Evolutionary conservation across 345 rosid genomes (phyloP), one percentile per base, ranked within the genome.

Genomic region (Eutrema heterophyllum): DNA sequence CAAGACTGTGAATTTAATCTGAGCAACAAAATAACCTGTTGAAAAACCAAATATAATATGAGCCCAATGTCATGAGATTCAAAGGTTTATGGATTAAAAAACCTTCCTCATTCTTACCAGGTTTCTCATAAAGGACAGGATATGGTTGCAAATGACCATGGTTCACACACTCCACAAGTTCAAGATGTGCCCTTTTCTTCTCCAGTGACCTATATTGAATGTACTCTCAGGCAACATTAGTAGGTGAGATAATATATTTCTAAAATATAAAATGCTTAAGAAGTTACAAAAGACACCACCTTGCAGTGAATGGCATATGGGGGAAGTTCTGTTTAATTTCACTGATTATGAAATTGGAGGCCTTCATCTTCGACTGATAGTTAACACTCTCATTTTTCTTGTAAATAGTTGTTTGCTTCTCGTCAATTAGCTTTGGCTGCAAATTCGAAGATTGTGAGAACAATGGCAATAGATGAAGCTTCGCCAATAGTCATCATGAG

Each of bases 291-390:
- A 57, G 71, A 62, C n/a, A n/a, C n/a, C 26, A 96, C 98, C 99
- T 89, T 38, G 99, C 96, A 52, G 86, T 76, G 79, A 96, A 92
- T 21, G 98, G 98, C 92, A 96, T 85, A 64, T 83, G 86, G 4
- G 95, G 89, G 52, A 84, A 90, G 39, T 83, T 92, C 79, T 92
- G 90, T 53, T 61, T 89, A 57, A 96, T 89, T 80, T 96, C 99
- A 65, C 98, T 92, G 81, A 92, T 84, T 74, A 90, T 92, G 82
- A 96, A 96, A 79, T 98, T 84, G 63, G 99, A 96, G 46, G 99
- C 91, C 84, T 92, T 96, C 99, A 96, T 90, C 74, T 92, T 96
- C 81, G 92, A 82, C 78, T 90, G 97, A 83, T 96, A 96, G 64
- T 75, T 89, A 78, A 82, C 85, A 83, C 83, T 85, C 50, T 86